Percentiles rank a stretch among this genome's conserved stretches.
Evolutionary conservation across 139 green algal species (phyloP).

Genomic region (Haematococcus lacustris): DNA sequence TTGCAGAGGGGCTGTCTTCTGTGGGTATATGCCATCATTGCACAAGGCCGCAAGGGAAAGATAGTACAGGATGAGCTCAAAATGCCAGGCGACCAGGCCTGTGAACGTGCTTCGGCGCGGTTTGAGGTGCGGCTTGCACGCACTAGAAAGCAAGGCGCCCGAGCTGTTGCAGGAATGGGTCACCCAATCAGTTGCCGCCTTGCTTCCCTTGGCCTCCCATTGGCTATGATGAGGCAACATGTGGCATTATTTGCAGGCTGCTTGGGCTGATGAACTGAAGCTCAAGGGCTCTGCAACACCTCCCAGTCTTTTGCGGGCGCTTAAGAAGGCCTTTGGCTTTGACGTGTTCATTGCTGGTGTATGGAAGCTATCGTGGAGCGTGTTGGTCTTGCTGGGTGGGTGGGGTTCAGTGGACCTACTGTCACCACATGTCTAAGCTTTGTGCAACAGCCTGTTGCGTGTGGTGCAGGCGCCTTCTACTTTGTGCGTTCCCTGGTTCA

Average conservation of each 20-base stretch:
- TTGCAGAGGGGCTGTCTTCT: conserved; percentile 10
- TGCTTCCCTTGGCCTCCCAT: background rate
- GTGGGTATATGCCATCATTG: conserved; percentile 31
- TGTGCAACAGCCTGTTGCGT: background rate
- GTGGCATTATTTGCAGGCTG: conserved; percentile 1
- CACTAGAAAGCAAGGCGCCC: conserved; percentile 4
- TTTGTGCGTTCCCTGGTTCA: conserved; percentile 56
- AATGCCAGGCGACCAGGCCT: conserved; percentile 35
- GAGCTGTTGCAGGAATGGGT: background rate
- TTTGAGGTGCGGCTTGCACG: conserved; percentile 29
- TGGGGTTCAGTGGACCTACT: background rate
- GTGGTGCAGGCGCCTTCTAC: conserved; percentile 48
- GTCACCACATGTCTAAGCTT: background rate
- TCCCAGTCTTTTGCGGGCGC: conserved; percentile 29
- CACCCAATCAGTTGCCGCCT: background rate
- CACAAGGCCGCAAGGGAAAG: conserved; percentile 17
- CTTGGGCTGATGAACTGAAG: conserved; percentile 29
- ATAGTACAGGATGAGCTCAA: conserved; percentile 36
- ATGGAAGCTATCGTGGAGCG: conserved; percentile 36
- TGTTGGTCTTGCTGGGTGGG: conserved; percentile 33
- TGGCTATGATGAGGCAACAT: background rate
- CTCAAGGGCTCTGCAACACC: conserved; percentile 25
- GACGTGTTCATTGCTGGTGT: conserved; percentile 27
- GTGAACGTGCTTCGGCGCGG: conserved; percentile 21
- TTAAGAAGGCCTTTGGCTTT: conserved; percentile 24